These are phyloP conservation scores for Marasmius fiardii DNA, from an alignment of 1,284 basidiomycete species.

Conservation along the genomic window DNA sequence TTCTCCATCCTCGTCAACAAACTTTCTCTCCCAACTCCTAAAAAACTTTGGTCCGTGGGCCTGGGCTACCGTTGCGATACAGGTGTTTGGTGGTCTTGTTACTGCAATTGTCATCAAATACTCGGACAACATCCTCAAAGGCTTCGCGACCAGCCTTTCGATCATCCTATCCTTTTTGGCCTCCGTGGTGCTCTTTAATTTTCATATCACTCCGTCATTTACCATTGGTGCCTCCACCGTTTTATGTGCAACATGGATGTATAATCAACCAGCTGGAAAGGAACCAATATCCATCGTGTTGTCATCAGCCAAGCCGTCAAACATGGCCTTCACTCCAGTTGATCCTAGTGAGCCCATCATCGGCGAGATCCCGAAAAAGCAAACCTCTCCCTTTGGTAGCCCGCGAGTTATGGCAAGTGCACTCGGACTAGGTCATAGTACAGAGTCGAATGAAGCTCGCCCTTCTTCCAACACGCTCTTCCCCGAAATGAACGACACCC, in stretches of 20 bases:
- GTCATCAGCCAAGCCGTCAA: conserved; percentile 28
- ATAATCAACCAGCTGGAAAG: conserved; percentile 62
- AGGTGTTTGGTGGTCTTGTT: conserved; percentile 90
- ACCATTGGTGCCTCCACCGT: conserved; percentile 84
- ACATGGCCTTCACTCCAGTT: conserved; percentile 46
- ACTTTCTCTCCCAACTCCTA: conserved; percentile 52
- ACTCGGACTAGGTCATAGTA: conserved; percentile 27
- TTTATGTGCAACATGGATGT: conserved; percentile 85
- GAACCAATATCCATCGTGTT: conserved; percentile 40
- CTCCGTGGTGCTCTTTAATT: conserved; percentile 86
- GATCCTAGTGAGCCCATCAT: conserved; percentile 53
- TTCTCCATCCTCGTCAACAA: conserved; percentile 33
- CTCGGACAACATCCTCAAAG: conserved; percentile 89
- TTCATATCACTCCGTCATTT: conserved; percentile 84
- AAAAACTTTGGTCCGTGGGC: conserved; percentile 89
- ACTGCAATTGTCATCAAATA: conserved; percentile 90
- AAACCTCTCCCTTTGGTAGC: conserved; percentile 48
- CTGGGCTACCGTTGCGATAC: conserved; percentile 86
- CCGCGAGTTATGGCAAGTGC: conserved; percentile 45
- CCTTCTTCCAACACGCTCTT: conserved; percentile 32
- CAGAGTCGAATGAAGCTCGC: conserved; percentile 11
- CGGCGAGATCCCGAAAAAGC: conserved; percentile 51
- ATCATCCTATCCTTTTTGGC: conserved; percentile 95
- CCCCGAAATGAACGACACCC: conserved; percentile 47
- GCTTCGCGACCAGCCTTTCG: conserved; percentile 91